A percentile compares a stretch with the other conserved stretches of the same genome.
Conservation (phyloP, 2,329 filamentous ascomycete species). For the Diaporthe citriasiana region DNA sequence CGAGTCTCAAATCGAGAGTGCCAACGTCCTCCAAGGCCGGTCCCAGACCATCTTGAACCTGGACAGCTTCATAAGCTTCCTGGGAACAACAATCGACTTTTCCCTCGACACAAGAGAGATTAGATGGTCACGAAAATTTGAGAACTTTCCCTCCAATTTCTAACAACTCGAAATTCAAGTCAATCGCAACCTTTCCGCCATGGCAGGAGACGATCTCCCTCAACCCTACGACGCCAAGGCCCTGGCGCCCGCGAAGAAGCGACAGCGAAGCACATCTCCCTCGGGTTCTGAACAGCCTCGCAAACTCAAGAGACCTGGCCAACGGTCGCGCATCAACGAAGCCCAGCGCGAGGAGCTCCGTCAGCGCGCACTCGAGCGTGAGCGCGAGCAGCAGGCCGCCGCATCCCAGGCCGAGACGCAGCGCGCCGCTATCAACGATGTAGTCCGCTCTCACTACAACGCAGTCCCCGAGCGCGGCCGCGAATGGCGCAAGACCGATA, state of each 20-base stretch:
- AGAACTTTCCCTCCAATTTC: not conserved
- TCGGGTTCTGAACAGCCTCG: constrained; percentile 64
- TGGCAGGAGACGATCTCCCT: constrained; percentile 63
- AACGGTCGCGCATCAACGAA: constrained; percentile 76
- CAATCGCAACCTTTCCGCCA: constrained; percentile 44
- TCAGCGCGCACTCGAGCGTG: constrained; percentile 68
- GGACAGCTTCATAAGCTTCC: not conserved
- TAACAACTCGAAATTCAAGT: no score
- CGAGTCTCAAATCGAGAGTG: not conserved
- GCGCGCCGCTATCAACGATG: constrained; percentile 79
- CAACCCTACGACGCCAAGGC: constrained; percentile 73
- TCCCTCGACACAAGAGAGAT: not conserved
- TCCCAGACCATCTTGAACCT: not conserved
- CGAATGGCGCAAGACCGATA: constrained; percentile 95
- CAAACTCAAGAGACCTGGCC: constrained; percentile 78
- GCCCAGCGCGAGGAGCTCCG: constrained; percentile 77
- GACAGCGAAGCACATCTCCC: constrained; percentile 67
- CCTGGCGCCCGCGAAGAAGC: constrained; percentile 71
- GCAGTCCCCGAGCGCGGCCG: constrained; percentile 92
- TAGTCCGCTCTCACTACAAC: constrained; percentile 96
- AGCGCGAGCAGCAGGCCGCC: constrained; percentile 62
- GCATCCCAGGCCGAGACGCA: constrained; percentile 57
- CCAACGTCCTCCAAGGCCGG: not conserved
- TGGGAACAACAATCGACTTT: not conserved
- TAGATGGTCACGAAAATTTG: not conserved